phyloP scores from a whole-genome alignment of 805 yeast species.

The Candida yuanshanica region DNA sequence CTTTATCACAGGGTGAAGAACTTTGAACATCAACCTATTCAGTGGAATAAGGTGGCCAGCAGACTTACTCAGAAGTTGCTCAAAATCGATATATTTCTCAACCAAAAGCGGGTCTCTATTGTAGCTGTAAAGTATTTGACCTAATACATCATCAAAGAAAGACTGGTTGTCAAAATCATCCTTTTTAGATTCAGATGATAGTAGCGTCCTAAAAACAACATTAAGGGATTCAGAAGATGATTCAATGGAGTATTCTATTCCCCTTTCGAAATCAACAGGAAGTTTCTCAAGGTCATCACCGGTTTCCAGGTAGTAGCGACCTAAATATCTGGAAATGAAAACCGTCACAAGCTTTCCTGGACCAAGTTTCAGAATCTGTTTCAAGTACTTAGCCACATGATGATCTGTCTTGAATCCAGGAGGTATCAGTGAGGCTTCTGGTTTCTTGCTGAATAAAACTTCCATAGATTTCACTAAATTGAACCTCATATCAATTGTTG shows the following conservation, averaged over 20 bases:
- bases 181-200: too few relatives aligned
- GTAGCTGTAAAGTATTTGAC: constrained; percentile 31
- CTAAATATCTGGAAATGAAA: constrained; percentile 20
- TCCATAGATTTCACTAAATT: constrained; percentile 10
- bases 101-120: constrained; percentile 9
- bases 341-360: constrained; percentile 1
- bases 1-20: constrained; percentile 4
- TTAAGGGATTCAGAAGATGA: constrained; percentile 22
- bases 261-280: constrained; percentile 6
- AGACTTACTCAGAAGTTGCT: constrained; percentile 11
- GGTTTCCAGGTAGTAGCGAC: constrained; percentile 14
- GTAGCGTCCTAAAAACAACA: constrained; percentile 25
- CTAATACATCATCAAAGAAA: constrained; percentile 28
- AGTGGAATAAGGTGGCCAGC: constrained; percentile 7
- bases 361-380: not conserved
- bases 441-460: constrained; percentile 8
- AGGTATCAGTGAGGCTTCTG: constrained; percentile 3
- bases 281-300: constrained; percentile 11
- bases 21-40: constrained; percentile 13
- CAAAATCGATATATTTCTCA: constrained; percentile 7
- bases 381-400: constrained; percentile 12
- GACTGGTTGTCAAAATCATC: not conserved
- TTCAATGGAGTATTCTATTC: constrained; percentile 14
- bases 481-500: not conserved
- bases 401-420: constrained; percentile 7